Evolutionary conservation across 2,329 filamentous ascomycete genomes (phyloP), one percentile per base, ranked within the genome.

Genomic region (Ophiostoma sp.): DNA sequence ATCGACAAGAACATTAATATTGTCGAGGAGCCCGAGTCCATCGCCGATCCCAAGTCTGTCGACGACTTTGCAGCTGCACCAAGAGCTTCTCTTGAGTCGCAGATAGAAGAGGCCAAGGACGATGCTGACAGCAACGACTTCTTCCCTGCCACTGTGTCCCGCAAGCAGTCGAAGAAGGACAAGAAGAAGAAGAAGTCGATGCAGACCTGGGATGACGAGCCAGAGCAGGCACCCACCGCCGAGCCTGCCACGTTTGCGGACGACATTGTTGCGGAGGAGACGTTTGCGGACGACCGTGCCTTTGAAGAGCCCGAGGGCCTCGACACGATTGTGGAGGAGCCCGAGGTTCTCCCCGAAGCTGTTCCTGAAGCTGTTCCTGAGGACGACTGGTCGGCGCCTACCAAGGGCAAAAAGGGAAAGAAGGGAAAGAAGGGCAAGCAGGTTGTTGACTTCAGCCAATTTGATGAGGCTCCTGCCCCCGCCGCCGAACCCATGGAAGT

Each of bases 151-250:
- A 36, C 73, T 1, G 52, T 52, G 2, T 28, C 71, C 22, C 36
- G 64, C 31, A 74, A 74, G 59, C 69, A 74, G n/a, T 59, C 71
- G n/a, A 75, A 75, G 31, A 74, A 70, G 36, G 68, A 70, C 33
- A 61, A 69, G 22, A 52, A 68, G 50, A 77, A 73, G 55, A 75
- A 70, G 63, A 73, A 72, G 48, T 28, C 25, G 15, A 45, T 42
- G 45, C 48, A 55, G 22, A 72, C 28, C 2, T 71, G 25, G 59
- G n/a, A 55, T 11, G 42, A 73, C 31, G 73, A 75, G 17, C 25
- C 17, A 2, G 59, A 55, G 22, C 57, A 42, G 31, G 72, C 57
- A 33, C 19, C 12, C 52, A 9, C n/a, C 9, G 66, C 28, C 0
- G 64, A 72, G 45, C 63, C 55, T 0, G 57, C 59, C 22, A 64